phyloP scores from a whole-genome alignment of 73 alveolate genomes.

The Diophrys sp. region DNA sequence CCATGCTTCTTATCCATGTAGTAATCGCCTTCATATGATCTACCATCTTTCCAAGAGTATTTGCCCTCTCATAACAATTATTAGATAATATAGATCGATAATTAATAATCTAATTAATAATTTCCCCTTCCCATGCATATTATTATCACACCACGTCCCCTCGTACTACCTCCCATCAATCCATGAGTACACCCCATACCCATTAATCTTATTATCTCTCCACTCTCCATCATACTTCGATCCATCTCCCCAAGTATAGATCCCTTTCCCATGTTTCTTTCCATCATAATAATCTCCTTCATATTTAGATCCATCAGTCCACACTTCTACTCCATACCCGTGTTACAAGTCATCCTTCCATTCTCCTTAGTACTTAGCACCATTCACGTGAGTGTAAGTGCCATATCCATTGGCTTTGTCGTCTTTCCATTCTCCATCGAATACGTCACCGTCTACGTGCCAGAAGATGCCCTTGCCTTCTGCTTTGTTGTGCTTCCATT shows the following conservation, averaged over 20 bases:
- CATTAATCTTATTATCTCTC: constrained; percentile 57
- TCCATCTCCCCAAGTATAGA: constrained; percentile 76
- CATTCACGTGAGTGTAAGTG: constrained; percentile 34
- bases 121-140: constrained; percentile 71
- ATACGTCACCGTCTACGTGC: constrained; percentile 55
- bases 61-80: too few relatives aligned
- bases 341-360: constrained; percentile 45
- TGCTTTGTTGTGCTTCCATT: constrained; percentile 26
- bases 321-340: constrained; percentile 48
- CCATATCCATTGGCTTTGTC: constrained; percentile 60
- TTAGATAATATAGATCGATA: too few relatives aligned
- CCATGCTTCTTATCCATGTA: too few relatives aligned
- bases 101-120: too few relatives aligned
- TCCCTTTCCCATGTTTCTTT: constrained; percentile 56
- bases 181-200: constrained; percentile 68
- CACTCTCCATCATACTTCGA: constrained; percentile 67
- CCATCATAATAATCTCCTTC: constrained; percentile 60
- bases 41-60: too few relatives aligned
- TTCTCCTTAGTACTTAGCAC: constrained; percentile 54
- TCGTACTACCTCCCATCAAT: constrained; percentile 63
- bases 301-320: constrained; percentile 59
- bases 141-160: constrained; percentile 59
- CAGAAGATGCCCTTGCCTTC: constrained; percentile 41
- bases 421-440: constrained; percentile 64
- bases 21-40: too few relatives aligned